These are phyloP conservation scores for Candida tallmaniae DNA, from an alignment of 805 yeast species.

Conservation along the genomic window DNA sequence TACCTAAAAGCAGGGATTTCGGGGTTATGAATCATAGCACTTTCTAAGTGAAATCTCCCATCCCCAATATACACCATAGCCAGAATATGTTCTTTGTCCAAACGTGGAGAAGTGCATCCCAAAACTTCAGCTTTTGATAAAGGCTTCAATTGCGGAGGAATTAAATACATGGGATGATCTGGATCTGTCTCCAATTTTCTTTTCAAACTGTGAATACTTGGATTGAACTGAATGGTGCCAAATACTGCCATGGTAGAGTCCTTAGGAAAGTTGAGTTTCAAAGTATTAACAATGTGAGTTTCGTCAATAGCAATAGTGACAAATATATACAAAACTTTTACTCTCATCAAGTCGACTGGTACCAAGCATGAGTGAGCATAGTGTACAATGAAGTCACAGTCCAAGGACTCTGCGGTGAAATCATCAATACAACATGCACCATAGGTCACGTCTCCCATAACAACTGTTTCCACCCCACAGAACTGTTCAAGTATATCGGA, in stretches of 20 bases:
- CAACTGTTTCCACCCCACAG: slow-evolving; percentile 78
- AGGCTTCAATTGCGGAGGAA: slow-evolving; percentile 90
- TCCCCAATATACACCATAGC: slow-evolving; percentile 94
- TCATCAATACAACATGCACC: slow-evolving; percentile 99
- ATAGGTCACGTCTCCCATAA: slow-evolving; percentile 98
- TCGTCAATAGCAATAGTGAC: slow-evolving; percentile 91
- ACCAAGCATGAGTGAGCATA: slow-evolving; percentile 97
- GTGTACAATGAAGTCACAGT: slow-evolving; percentile 91
- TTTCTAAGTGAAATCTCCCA: slow-evolving; percentile 92
- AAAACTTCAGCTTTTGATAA: slow-evolving; percentile 92
- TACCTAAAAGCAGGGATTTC: slow-evolving; percentile 86
- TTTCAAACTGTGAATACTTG: slow-evolving; percentile 78
- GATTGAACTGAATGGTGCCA: slow-evolving; percentile 96
- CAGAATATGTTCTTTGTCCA: slow-evolving; percentile 58
- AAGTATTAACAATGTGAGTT: slow-evolving; percentile 70
- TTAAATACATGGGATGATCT: slow-evolving; percentile 50
- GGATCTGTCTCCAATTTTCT: slow-evolving; percentile 51
- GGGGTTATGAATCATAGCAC: slow-evolving; percentile 97
- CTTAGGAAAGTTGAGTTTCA: slow-evolving; percentile 59
- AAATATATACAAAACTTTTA: slow-evolving; percentile 90
- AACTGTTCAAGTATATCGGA: slow-evolving; percentile 91
- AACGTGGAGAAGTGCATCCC: slow-evolving; percentile 90
- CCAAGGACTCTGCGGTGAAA: slow-evolving; percentile 86
- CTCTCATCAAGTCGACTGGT: slow-evolving; percentile 86
- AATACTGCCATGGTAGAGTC: slow-evolving; percentile 76